Evolutionary conservation across 768 basidiomycete genomes (phyloP), one percentile per base, ranked within the genome.

Genomic region (Mycena albidolilacea): DNA sequence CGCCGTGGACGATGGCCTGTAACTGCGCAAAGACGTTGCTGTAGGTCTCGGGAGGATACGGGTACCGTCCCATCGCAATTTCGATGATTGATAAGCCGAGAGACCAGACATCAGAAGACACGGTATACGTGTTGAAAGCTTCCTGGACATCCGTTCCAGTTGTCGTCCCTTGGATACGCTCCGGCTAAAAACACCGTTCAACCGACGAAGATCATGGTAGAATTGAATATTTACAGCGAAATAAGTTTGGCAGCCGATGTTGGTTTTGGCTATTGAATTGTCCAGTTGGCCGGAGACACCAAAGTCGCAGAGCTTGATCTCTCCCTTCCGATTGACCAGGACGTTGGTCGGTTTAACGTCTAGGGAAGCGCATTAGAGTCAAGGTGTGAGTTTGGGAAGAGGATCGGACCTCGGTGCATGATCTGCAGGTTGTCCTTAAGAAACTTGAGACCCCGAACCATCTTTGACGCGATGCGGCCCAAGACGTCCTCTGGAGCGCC

Each of bases 261-360:
- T 99, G 7, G 98, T 99, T 84, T 97, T 97, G 19, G 98, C 98
- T 23, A 99, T 87, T 68, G 93, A 94, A 81, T 96, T 96, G 82
- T 99, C 97, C 48, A 99, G 90, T 80, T 99, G 97, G 7, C 97
- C 97, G 10, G 97, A 98, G 0, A 99, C 96, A n/a, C 98, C 98
- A 81, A 99, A 99, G 80, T 99, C 98, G 80, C 97, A 98, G 1
- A 99, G 88, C 83, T 99, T 99, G 81, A 99, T 88, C 70, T 95
- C 86, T 7, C 98, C 98, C 73, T 91, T 94, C 75, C 85, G 85
- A 82, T 97, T 98, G 72, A 97, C 90, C 21, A 99, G 91, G 2
- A 99, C 93, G 78, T 97, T 97, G 3, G 96, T 97, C 7, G 96
- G 97, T 80, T 97, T 97, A 62, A 97, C 96, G 77, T 97, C 94